Percentiles rank a stretch among this genome's conserved stretches.
phyloP scores from a whole-genome alignment of 352 stramenopile species.

The Pythium sp. region DNA sequence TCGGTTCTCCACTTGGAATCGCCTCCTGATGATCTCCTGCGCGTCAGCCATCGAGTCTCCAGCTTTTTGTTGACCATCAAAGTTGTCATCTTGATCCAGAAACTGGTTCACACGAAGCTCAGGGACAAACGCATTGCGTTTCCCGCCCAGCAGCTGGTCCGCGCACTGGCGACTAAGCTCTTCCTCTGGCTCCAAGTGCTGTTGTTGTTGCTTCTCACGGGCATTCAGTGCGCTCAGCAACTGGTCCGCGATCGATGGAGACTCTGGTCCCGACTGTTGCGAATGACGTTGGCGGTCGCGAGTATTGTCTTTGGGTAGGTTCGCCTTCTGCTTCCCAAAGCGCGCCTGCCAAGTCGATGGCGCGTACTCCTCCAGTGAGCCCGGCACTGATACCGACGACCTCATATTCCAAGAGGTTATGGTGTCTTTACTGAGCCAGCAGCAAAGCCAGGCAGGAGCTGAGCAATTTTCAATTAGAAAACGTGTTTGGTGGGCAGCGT shows the following conservation, averaged over 20 bases:
- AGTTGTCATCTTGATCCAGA: constrained; percentile 2
- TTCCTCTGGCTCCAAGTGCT: constrained; percentile 20
- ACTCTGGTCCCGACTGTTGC: not conserved
- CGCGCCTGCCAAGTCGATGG: constrained; percentile 59
- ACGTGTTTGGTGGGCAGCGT: not conserved
- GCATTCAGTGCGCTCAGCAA: constrained; percentile 35
- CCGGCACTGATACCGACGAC: not conserved
- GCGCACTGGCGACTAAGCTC: constrained; percentile 43
- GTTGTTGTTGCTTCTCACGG: constrained; percentile 8
- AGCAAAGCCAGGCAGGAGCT: not conserved
- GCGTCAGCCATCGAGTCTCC: constrained; percentile 16
- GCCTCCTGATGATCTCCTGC: constrained; percentile 45
- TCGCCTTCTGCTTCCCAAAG: constrained; percentile 42
- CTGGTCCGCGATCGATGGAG: constrained; percentile 36
- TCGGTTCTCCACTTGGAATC: constrained; percentile 44
- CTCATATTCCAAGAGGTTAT: not conserved
- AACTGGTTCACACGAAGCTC: constrained; percentile 19
- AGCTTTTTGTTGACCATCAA: no score
- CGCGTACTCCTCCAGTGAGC: constrained; percentile 4
- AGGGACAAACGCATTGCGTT: constrained; percentile 47
- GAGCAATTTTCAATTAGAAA: not conserved
- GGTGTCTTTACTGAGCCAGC: not conserved
- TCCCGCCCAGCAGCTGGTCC: constrained; percentile 45
- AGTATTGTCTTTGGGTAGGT: not conserved
- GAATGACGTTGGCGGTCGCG: not conserved